Evolutionary conservation across 441 rosid genomes (phyloP).

Genomic region (Euphorbia celastroides): DNA sequence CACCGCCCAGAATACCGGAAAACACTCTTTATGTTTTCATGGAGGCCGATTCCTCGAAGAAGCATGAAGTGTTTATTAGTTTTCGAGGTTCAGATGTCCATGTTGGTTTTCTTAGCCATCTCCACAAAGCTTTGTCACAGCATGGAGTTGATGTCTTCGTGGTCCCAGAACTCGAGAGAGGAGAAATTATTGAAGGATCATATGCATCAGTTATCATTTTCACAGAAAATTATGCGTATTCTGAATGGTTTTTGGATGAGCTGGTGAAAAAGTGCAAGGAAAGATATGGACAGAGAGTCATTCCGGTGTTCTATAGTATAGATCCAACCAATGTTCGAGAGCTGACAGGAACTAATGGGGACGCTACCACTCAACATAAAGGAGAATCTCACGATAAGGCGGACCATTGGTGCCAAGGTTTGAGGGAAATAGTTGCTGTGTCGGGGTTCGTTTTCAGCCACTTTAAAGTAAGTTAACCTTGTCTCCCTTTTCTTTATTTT

Average conservation of each 20-base stretch:
- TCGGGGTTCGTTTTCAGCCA: conserved; percentile 26
- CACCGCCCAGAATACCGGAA: too few relatives aligned
- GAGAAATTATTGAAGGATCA: conserved; percentile 4
- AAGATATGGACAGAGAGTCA: conserved; percentile 2
- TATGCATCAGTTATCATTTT: conserved; percentile 17
- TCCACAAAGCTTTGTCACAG: background rate
- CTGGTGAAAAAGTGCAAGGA: conserved; percentile 25
- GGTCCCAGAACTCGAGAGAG: background rate
- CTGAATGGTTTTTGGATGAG: conserved; percentile 22
- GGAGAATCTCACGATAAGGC: background rate
- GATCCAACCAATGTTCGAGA: background rate
- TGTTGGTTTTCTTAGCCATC: conserved; percentile 7
- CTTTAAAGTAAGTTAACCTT: background rate
- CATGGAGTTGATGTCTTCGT: background rate
- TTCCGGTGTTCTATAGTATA: conserved; percentile 23
- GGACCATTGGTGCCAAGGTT: conserved; percentile 27
- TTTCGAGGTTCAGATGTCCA: conserved; percentile 12
- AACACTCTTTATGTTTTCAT: too few relatives aligned
- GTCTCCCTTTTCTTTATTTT: background rate
- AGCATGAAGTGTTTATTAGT: conserved; percentile 8
- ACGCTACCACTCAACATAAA: background rate
- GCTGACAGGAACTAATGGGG: background rate
- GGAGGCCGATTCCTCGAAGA: background rate
- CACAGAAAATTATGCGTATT: conserved; percentile 29
- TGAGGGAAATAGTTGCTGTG: conserved; percentile 19